Percentiles rank a stretch among this genome's conserved stretches.
Evolutionary conservation across 805 yeast genomes (phyloP).

Genomic region (Candida koratica): DNA sequence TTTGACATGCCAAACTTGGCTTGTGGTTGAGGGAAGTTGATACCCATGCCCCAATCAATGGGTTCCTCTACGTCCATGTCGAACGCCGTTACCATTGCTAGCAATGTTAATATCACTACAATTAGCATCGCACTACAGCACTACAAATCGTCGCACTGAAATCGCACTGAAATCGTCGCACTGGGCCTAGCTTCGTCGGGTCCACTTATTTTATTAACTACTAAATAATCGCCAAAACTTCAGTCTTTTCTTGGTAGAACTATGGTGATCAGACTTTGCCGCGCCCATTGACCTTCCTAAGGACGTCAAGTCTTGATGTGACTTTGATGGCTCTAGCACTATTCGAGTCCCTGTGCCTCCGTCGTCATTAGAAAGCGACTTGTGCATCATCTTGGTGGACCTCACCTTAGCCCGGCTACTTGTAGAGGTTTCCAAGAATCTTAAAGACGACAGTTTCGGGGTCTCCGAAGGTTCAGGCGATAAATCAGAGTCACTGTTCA

Average conservation of each 20-base stretch:
- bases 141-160: too few relatives aligned
- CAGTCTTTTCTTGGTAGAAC: conserved; percentile 25
- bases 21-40: conserved; percentile 5
- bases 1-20: not conserved
- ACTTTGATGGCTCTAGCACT: conserved; percentile 31
- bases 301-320: conserved; percentile 34
- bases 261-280: not conserved
- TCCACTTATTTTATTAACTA: not conserved
- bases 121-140: too few relatives aligned
- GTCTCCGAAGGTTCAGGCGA: conserved; percentile 19
- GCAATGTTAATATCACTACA: not conserved
- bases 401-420: conserved; percentile 14
- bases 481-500: conserved; percentile 9
- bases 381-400: conserved; percentile 16
- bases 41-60: conserved; percentile 6
- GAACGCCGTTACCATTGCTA: not conserved
- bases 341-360: conserved; percentile 18
- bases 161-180: too few relatives aligned
- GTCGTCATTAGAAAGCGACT: conserved; percentile 40
- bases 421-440: conserved; percentile 25
- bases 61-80: conserved; percentile 18
- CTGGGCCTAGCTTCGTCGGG: too few relatives aligned
- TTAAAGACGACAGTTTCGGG: conserved; percentile 23
- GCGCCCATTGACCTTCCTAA: not conserved
- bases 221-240: conserved; percentile 35